Base-by-base conservation (phyloP, 2,329 filamentous ascomycete genomes). In the Whalleya microplaca region DNA sequence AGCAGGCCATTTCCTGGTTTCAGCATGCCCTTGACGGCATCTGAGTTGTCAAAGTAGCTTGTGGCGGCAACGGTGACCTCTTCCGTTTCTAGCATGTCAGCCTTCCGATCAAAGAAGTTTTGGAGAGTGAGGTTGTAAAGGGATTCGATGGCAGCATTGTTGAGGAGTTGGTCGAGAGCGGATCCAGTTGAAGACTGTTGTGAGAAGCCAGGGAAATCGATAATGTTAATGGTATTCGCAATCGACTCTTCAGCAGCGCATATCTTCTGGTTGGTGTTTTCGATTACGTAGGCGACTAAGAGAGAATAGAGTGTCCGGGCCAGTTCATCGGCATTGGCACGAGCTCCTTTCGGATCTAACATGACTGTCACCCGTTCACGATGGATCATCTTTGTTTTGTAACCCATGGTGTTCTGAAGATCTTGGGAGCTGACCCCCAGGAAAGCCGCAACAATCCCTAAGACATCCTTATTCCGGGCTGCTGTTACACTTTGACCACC, bases 301-400 rank as follows among this genome's bases (percentile, higher is more conserved):
- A 99, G 85, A 4, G 93, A 94, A 76, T 99, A 99, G 0, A 99
- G 79, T 0, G 94, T 97, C 49, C 94, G 85, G 3, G 95, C 93
- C 47, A 99, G 84, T 74, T 98, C 95, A 69, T 98, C 93, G 16
- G 95, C 95, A 66, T 97, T 97, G 41, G 86, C 88, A 48, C 92
- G 88, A 45, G 95, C 95, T 41, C 95, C 95, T 55, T 86, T 87
- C 6, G 94, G 91, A 70, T 99, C 95, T 32, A 99, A 84, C 93
- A 99, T 96, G 63, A 99, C 91, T 0, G 95, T 99, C n/a, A 99
- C 95, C 52, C 95, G 89, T 79, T 99, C 95, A 62, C 92, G 90
- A 70, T 96, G 91, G 54, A 99, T 88, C 65, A 95, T 97, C 80
- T 96, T 97, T 19, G 92, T 98, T 78, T 96, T 96, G 80, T 97